Evolutionary conservation across 768 basidiomycete species (phyloP), one percentile per base, ranked within the genome.

Genomic region (Candolleomyces efflorescens): DNA sequence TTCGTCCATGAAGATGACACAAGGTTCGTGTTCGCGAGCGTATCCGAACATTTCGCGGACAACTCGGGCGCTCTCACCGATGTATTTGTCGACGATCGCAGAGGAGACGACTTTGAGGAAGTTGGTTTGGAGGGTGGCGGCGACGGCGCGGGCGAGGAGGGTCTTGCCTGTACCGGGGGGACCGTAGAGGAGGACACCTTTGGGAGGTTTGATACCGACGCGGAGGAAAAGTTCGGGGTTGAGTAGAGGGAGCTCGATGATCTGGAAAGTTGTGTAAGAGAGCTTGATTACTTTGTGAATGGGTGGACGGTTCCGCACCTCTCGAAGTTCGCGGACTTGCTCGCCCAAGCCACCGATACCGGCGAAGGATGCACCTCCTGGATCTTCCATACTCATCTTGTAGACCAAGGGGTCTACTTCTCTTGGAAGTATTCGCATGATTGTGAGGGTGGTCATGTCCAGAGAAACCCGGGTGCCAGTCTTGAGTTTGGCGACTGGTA

Each of bases 31-130:
- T 71, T 99, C 96, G 60, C 79, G 82, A 12, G 97, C 97, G 71
- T 98, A 99, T 23, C 92, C 94, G 67, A 99, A 99, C 97, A 99
- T 98, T 72, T 99, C 97, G 63, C 97, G 83, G 23, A 99, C 88
- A 9, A 98, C 85, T 53, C 97, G 84, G 18, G 97, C 97, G 58
- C 91, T 94, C 76, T 98, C 97, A 64, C 97, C 97, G 49, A 99
- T 98, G 69, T 98, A 99, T 73, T 98, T 94, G 78, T 94, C 89
- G 60, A 98, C 91, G 64, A 99, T 98, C 15, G 97, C 97, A 22
- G 94, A 97, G 2, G 94, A 95, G 50, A 98, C 97, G 54, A 99
- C 96, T 72, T 98, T 98, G 49, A 98, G 83, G 79, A 99, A 98
- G 70, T 98, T 98, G 56, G 95, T 98, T 64, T 91, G 82, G 24